phyloP scores from a whole-genome alignment of 2,329 filamentous ascomycete species.

The Fusarium torreyae region DNA sequence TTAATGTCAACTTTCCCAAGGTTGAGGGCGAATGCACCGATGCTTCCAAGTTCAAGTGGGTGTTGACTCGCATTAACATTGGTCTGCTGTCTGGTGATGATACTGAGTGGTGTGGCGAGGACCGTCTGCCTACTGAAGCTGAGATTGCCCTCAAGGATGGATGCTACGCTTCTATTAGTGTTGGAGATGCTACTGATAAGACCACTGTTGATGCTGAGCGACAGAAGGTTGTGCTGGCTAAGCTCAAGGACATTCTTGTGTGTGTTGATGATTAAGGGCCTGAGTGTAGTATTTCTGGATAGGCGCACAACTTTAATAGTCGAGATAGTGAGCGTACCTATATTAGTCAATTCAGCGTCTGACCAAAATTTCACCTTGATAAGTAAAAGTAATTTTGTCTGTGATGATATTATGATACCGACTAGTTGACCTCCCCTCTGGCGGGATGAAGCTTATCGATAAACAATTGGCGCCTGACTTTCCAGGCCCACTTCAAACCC shows the following conservation, averaged over 20 bases:
- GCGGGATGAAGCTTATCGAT: slow-evolving; percentile 44
- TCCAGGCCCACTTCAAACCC: slow-evolving; percentile 39
- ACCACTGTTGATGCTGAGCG: slow-evolving; percentile 60
- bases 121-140: slow-evolving; percentile 71
- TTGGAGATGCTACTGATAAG: slow-evolving; percentile 74
- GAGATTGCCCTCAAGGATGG: slow-evolving; percentile 65
- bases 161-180: slow-evolving; percentile 75
- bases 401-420: neutral
- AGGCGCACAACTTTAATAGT: neutral
- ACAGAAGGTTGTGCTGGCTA: slow-evolving; percentile 53
- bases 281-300: neutral
- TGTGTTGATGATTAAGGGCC: slow-evolving; percentile 42
- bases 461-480: slow-evolving; percentile 43
- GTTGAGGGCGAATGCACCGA: slow-evolving; percentile 66
- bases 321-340: neutral
- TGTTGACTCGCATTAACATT: slow-evolving; percentile 73
- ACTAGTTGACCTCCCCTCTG: neutral
- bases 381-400: neutral
- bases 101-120: slow-evolving; percentile 69
- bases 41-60: slow-evolving; percentile 71
- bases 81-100: slow-evolving; percentile 69
- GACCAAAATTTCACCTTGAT: neutral
- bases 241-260: slow-evolving; percentile 52
- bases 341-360: neutral
- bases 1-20: slow-evolving; percentile 79